Evolutionary conservation across 2,329 filamentous ascomycete species (phyloP).

Genomic region (Huntiella decipiens): DNA sequence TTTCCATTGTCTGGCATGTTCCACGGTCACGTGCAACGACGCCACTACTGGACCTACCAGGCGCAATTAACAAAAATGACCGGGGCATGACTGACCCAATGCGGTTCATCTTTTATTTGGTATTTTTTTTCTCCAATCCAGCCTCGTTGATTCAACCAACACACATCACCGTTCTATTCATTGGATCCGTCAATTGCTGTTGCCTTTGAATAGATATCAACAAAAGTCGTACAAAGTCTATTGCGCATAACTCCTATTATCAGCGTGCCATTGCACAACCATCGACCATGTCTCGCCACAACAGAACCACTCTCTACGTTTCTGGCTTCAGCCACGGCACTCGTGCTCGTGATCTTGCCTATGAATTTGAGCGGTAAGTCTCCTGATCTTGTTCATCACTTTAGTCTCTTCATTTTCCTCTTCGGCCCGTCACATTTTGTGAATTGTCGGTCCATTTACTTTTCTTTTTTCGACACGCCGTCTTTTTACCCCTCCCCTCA

Average conservation of each 20-base stretch:
- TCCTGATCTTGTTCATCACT: not conserved
- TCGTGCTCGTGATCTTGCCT: conserved; percentile 95
- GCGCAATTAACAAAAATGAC: too few species aligned
- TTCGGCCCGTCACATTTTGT: too few species aligned
- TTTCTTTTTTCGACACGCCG: not conserved
- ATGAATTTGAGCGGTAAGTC: conserved; percentile 99
- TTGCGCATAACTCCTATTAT: too few species aligned
- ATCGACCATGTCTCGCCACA: conserved; percentile 56
- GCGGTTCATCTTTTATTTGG: too few species aligned
- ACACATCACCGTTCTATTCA: not conserved
- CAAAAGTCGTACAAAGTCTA: too few species aligned
- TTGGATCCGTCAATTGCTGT: not conserved
- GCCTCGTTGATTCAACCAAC: not conserved
- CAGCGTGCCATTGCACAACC: too few species aligned
- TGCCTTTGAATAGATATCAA: not conserved
- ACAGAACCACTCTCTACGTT: conserved; percentile 89
- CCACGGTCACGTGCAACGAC: too few species aligned
- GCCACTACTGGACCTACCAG: too few species aligned
- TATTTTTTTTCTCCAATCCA: conserved; percentile 1
- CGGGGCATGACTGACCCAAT: too few species aligned
- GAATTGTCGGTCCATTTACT: too few species aligned
- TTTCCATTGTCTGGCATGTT: too few species aligned
- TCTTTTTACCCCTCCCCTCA: not conserved
- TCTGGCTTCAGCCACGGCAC: conserved; percentile 98
- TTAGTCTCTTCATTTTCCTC: too few species aligned